Evolutionary conservation across 208 protist genomes (phyloP), one percentile per base, ranked within the genome.

Genomic region (Trypanosoma vivax): DNA sequence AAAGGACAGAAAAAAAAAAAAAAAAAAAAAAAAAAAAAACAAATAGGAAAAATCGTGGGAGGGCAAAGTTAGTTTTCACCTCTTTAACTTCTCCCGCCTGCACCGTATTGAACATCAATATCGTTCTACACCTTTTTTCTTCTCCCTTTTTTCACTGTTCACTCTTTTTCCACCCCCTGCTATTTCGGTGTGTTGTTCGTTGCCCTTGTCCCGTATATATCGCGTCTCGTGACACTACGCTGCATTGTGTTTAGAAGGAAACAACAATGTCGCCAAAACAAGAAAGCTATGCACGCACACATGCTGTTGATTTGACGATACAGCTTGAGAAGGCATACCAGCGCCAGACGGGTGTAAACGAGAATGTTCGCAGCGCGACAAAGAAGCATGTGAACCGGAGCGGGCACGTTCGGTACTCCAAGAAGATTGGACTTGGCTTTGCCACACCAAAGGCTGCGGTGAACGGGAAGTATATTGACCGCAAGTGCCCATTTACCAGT

Each of bases 401-500:
- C 42, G 83, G 80, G 61, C 83, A 88, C 57, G 79, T 96, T 59
- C 94, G 97, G 74, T 99, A 94, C 74, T 85, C 58, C 62, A 97
- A 97, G 72, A 91, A 94, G 62, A 88, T 99, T 60, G 98, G 98
- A 79, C 86, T 99, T 5, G 98, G 98, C 68, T 99, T 99, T 94
- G 96, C 97, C 73, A 99, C 98, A 38, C 99, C 99, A 62, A 89
- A 90, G 60, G 88, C 89, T 46, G 98, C 98, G 50, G 94, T 98
- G 60, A 94, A 99, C 50, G 97, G 98, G 41, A 96, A 83, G 50
- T 99, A 99, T 88, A 94, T 99, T 76, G 99, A 99, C 93, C 98
- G 99, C 79, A 99, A 99, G 91, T 99, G 99, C 94, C 99, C 99
- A 49, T 99, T 99, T 90, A 99, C 98, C 60, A 97, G 98, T 65